phyloP scores from a whole-genome alignment of 169 alveolate genomes.

The Cystoisospora suis region DNA sequence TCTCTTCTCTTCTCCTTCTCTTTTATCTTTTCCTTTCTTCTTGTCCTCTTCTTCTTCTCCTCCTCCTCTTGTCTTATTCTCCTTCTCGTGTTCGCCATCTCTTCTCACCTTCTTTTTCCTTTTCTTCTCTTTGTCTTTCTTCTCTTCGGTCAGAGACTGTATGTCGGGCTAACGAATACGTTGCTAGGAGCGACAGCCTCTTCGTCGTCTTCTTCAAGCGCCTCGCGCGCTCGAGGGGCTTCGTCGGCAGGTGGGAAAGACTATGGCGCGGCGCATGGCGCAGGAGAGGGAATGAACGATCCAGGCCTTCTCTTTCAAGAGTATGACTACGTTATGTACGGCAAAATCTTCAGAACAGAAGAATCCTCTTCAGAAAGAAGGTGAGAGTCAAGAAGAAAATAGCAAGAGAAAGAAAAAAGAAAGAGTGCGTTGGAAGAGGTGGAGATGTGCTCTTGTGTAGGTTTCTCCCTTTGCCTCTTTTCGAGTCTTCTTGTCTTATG shows the following conservation, averaged over 20 bases:
- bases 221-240: too few species aligned
- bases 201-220: too few species aligned
- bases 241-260: too few species aligned
- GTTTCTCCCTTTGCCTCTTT: too few species aligned
- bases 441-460: neutral
- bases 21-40: neutral
- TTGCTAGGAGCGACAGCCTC: too few species aligned
- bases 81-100: neutral
- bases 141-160: neutral
- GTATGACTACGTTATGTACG: conserved; percentile 91
- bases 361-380: conserved; percentile 90
- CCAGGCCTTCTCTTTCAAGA: conserved; percentile 77
- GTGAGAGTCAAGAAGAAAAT: conserved; percentile 52
- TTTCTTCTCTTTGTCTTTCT: neutral
- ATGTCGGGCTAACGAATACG: conserved; percentile 12
- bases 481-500: too few species aligned
- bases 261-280: neutral
- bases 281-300: conserved; percentile 51
- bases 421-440: neutral
- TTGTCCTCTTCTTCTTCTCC: neutral
- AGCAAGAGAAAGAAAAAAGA: neutral
- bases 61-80: neutral
- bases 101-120: neutral
- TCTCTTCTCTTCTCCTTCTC: neutral
- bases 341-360: conserved; percentile 88